phyloP scores from a whole-genome alignment of 306 rosid genomes.

The Prinsepia uniflora region DNA sequence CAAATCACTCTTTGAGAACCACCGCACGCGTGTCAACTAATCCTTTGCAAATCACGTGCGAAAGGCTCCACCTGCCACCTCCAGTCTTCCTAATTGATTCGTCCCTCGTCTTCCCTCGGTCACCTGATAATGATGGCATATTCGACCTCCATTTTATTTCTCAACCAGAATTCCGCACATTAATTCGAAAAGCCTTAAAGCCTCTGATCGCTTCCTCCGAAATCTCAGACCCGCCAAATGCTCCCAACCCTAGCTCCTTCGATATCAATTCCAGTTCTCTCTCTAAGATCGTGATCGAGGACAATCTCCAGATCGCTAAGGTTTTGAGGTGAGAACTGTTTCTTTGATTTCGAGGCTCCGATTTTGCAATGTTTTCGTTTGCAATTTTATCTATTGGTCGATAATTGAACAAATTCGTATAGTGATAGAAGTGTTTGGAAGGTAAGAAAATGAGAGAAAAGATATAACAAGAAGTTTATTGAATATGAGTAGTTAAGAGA shows the following conservation, averaged over 20 bases:
- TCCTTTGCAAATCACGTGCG: constrained; percentile 15
- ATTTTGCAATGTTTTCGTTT: not conserved
- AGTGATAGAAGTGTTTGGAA: too few species aligned
- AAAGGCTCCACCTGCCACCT: constrained; percentile 6
- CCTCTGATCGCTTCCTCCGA: constrained; percentile 9
- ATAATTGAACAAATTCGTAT: too few species aligned
- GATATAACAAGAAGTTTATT: too few species aligned
- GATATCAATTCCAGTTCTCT: not conserved
- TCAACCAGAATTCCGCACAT: not conserved
- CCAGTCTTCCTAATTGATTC: not conserved
- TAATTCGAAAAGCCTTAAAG: not conserved
- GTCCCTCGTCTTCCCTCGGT: not conserved
- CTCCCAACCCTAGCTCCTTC: not conserved
- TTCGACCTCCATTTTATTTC: not conserved
- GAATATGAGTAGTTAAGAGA: too few species aligned
- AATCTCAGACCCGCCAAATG: not conserved
- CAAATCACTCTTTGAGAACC: not conserved
- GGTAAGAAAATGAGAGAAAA: too few species aligned
- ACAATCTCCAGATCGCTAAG: not conserved
- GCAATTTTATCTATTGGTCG: not conserved
- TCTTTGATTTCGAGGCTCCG: not conserved
- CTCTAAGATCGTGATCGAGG: not conserved
- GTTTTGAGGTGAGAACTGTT: not conserved
- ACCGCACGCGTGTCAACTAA: constrained; percentile 35
- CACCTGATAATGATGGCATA: not conserved